These are phyloP conservation scores for Cubamyces sp. DNA, from an alignment of 768 basidiomycete species.

Conservation along the genomic window DNA sequence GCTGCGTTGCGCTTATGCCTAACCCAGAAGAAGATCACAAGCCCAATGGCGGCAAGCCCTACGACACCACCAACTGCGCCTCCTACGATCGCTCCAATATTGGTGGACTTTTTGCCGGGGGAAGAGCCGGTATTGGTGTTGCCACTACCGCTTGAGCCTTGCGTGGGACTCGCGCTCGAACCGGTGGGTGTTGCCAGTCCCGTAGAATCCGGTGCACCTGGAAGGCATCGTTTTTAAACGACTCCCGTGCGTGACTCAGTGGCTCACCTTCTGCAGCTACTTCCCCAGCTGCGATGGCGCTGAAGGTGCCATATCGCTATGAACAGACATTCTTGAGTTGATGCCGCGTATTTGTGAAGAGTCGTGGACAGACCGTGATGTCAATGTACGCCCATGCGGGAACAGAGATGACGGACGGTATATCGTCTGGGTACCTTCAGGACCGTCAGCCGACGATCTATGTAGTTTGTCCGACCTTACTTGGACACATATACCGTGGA, in stretches of 20 bases:
- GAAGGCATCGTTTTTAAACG: not conserved
- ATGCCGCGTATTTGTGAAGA: no score
- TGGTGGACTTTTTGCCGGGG: conserved; percentile 12
- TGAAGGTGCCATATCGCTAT: not conserved
- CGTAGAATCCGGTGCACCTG: not conserved
- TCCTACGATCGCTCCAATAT: conserved; percentile 16
- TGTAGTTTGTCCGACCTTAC: not conserved
- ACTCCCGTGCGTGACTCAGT: not conserved
- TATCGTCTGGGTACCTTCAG: conserved; percentile 16
- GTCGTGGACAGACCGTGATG: conserved; percentile 4
- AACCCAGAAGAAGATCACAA: conserved; percentile 12
- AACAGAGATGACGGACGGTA: conserved; percentile 6
- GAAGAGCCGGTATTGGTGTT: not conserved
- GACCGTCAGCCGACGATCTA: not conserved
- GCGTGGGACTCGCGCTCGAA: not conserved
- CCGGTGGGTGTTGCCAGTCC: not conserved
- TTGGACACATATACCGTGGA: conserved; percentile 1
- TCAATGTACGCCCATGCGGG: conserved; percentile 25
- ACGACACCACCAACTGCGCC: conserved; percentile 19
- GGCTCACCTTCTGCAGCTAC: not conserved
- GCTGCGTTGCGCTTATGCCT: conserved; percentile 8
- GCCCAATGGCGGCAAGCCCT: conserved; percentile 4
- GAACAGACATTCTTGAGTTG: not conserved
- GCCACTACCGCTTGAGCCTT: no score
- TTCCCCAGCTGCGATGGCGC: not conserved